Evolutionary conservation across 2,329 filamentous ascomycete species (phyloP).

Genomic region (Ophiostoma populinum): DNA sequence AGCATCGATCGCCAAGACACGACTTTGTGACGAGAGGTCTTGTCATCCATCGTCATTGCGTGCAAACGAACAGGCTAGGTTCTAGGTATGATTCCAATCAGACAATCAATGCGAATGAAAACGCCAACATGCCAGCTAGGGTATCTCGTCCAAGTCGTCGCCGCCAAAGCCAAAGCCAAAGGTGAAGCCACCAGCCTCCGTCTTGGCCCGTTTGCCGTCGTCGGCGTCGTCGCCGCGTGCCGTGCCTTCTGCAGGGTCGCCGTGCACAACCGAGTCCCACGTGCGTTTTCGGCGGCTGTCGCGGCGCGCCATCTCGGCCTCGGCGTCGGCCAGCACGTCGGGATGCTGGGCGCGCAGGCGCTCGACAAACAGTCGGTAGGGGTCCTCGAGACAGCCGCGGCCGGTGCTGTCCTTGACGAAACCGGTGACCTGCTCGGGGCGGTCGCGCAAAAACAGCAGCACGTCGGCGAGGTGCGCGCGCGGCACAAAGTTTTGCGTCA

Average conservation of each 20-base stretch:
- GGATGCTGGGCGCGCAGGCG: constrained; percentile 47
- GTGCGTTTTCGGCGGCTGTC: constrained; percentile 55
- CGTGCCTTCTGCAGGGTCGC: constrained; percentile 13
- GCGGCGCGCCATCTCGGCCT: constrained; percentile 42
- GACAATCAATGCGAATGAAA: too few species aligned
- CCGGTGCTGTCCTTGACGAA: constrained; percentile 28
- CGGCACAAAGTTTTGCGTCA: constrained; percentile 94
- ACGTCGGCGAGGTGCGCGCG: constrained; percentile 55
- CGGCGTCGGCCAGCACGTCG: constrained; percentile 46
- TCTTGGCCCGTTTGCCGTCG: constrained; percentile 17
- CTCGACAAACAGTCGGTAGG: constrained; percentile 58
- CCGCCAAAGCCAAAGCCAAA: constrained; percentile 34
- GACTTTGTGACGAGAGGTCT: too few species aligned
- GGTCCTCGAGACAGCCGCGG: constrained; percentile 44
- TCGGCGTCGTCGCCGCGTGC: constrained; percentile 8
- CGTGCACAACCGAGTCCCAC: constrained; percentile 65
- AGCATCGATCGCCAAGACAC: too few species aligned
- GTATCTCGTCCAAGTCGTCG: constrained; percentile 22
- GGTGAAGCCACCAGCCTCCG: constrained; percentile 30
- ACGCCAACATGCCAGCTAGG: constrained; percentile 11
- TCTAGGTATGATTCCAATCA: background rate
- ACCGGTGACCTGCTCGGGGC: constrained; percentile 71
- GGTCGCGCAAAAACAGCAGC: constrained; percentile 64
- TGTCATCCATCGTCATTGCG: too few species aligned
- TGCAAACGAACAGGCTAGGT: background rate